These are phyloP conservation scores for Mrakiaceae sp. DNA, from an alignment of 1,284 basidiomycete genomes.

Conservation along the genomic window DNA sequence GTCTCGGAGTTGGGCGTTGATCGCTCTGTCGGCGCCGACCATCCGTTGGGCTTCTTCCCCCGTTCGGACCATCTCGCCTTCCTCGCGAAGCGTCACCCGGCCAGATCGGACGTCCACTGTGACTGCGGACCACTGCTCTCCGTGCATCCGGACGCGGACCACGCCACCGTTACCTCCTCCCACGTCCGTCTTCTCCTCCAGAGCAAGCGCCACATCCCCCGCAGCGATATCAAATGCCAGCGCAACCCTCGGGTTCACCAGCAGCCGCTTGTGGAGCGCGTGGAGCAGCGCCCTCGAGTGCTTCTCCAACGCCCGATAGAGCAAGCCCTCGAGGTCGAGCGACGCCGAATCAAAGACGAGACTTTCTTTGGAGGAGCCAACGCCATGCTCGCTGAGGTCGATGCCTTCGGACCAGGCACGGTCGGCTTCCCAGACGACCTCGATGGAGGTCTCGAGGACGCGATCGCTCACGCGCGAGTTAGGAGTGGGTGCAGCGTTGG, in stretches of 20 bases:
- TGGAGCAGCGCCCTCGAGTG: conserved; percentile 48
- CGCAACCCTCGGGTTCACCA: conserved; percentile 9
- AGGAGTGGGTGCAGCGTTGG: background rate
- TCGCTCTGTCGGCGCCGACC: conserved; percentile 41
- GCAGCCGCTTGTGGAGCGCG: conserved; percentile 8
- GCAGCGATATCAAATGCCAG: conserved; percentile 11
- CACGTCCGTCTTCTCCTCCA: conserved; percentile 12
- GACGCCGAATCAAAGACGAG: conserved; percentile 40
- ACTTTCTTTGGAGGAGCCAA: conserved; percentile 5
- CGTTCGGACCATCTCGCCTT: conserved; percentile 61
- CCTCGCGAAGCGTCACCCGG: conserved; percentile 54
- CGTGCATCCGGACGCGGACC: conserved; percentile 54
- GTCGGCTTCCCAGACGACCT: conserved; percentile 31
- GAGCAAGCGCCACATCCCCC: conserved; percentile 13
- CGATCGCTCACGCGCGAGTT: conserved; percentile 7
- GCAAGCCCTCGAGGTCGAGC: conserved; percentile 55
- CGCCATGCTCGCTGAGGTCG: background rate
- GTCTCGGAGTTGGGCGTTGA: conserved; percentile 52
- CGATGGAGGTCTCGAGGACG: conserved; percentile 5
- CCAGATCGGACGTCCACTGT: conserved; percentile 62
- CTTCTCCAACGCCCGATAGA: conserved; percentile 47
- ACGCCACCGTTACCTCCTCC: background rate
- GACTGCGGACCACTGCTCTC: conserved; percentile 57
- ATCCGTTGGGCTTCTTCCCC: conserved; percentile 26
- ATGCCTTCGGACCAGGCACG: conserved; percentile 24